phyloP scores from a whole-genome alignment of 140 eudicot genomes.

The Ambrosia hybrid region DNA sequence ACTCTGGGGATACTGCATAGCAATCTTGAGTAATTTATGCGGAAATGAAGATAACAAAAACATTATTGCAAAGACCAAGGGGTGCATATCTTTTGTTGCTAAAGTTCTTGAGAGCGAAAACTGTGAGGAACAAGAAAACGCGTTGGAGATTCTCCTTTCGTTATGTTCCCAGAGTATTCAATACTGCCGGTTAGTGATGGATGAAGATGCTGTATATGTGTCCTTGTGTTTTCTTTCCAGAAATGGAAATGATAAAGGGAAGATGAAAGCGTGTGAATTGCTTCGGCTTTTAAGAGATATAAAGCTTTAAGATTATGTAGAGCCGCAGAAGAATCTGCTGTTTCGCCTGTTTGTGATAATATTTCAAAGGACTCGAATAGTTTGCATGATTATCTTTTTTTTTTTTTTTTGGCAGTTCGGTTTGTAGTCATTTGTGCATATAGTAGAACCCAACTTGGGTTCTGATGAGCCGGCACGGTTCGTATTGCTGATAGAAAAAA shows the following conservation, averaged over 20 bases:
- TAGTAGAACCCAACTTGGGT: conserved; percentile 11
- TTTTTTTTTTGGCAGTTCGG: background rate
- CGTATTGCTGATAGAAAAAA: no score
- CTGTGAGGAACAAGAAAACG: conserved; percentile 67
- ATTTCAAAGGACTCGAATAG: conserved; percentile 15
- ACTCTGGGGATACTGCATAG: conserved; percentile 47
- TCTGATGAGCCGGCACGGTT: background rate
- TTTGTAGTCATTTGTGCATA: conserved; percentile 21
- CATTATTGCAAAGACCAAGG: conserved; percentile 51
- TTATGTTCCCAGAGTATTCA: conserved; percentile 62
- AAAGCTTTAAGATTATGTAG: conserved; percentile 19
- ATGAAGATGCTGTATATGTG: conserved; percentile 56
- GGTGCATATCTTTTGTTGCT: conserved; percentile 58
- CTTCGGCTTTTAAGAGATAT: conserved; percentile 52
- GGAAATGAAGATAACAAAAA: conserved; percentile 36
- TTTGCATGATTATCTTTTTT: background rate
- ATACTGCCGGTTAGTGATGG: conserved; percentile 64
- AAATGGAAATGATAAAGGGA: conserved; percentile 64
- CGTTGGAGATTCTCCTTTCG: conserved; percentile 52
- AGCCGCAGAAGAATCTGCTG: conserved; percentile 20
- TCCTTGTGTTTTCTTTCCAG: conserved; percentile 34
- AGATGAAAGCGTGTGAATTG: conserved; percentile 56
- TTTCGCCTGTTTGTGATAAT: conserved; percentile 16
- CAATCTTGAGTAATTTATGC: conserved; percentile 56
- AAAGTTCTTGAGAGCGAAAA: conserved; percentile 50